Percentiles rank a stretch among this genome's conserved stretches.
Conservation (phyloP, 2,329 filamentous ascomycete species). For the Ambrosiella xylebori region DNA sequence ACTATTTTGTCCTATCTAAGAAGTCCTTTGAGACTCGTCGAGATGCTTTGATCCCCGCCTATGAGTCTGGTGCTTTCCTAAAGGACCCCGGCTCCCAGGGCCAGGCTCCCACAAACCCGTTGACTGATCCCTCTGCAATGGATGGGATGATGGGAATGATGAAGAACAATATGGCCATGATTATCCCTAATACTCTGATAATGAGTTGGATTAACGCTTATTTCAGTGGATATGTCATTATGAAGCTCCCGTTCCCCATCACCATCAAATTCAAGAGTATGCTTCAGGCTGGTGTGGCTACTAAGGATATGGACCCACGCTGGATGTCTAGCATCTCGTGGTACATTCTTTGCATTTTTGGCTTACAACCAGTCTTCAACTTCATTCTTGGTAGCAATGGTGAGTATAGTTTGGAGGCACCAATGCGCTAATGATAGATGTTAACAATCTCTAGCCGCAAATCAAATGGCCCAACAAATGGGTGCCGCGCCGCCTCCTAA, state of each 20-base stretch:
- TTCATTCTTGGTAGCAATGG: constrained; percentile 90
- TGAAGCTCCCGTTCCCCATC: constrained; percentile 93
- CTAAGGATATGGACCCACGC: constrained; percentile 85
- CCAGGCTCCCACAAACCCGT: constrained; percentile 79
- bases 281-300: constrained; percentile 92
- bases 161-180: constrained; percentile 99
- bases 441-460: constrained; percentile 40
- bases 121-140: constrained; percentile 92
- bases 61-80: constrained; percentile 71
- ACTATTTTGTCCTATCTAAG: constrained; percentile 63
- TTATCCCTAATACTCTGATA: constrained; percentile 94
- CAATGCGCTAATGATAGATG: not conserved
- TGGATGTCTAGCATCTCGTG: constrained; percentile 98
- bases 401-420: constrained; percentile 27
- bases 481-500: constrained; percentile 57
- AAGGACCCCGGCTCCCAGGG: constrained; percentile 77
- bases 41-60: constrained; percentile 62
- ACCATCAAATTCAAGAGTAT: constrained; percentile 99
- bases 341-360: constrained; percentile 97
- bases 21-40: constrained; percentile 66
- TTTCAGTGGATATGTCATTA: constrained; percentile 94
- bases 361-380: constrained; percentile 90
- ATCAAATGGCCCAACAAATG: constrained; percentile 84
- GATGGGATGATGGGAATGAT: constrained; percentile 99
- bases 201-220: constrained; percentile 99